These are phyloP conservation scores for Gynochthodes officinalis DNA, from an alignment of 257 asterid genomes.

Conservation along the genomic window DNA sequence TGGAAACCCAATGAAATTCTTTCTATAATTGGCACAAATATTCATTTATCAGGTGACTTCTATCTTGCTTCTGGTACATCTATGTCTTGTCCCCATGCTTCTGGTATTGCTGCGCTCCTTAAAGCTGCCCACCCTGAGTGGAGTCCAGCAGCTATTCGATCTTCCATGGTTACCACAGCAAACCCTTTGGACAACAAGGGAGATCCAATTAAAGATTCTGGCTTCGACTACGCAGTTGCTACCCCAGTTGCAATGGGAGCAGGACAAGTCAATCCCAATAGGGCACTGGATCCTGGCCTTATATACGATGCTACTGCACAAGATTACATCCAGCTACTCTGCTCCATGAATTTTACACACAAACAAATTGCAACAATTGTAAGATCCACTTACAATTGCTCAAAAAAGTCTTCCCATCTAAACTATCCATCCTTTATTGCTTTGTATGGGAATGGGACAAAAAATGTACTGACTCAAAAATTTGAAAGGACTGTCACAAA, in stretches of 20 bases:
- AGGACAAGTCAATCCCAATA: conserved; percentile 44
- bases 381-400: conserved; percentile 26
- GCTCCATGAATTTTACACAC: conserved; percentile 38
- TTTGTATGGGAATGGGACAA: conserved; percentile 20
- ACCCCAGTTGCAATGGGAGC: conserved; percentile 44
- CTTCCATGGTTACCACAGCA: conserved; percentile 46
- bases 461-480: not conserved
- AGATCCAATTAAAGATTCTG: conserved; percentile 17
- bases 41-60: conserved; percentile 14
- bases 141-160: conserved; percentile 45
- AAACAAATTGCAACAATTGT: conserved; percentile 31
- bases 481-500: conserved; percentile 36
- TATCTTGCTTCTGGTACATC: conserved; percentile 30
- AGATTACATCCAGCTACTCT: conserved; percentile 41
- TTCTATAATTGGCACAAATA: not conserved
- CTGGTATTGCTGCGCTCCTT: conserved; percentile 43
- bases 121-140: conserved; percentile 40
- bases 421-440: conserved; percentile 44
- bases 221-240: conserved; percentile 17
- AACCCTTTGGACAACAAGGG: conserved; percentile 29
- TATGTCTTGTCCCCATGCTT: conserved; percentile 46
- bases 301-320: conserved; percentile 32
- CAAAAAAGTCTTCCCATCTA: conserved; percentile 25
- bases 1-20: conserved; percentile 20
- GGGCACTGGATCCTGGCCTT: conserved; percentile 44